phyloP scores from a whole-genome alignment of 306 rosid species.

The Morella rubra region DNA sequence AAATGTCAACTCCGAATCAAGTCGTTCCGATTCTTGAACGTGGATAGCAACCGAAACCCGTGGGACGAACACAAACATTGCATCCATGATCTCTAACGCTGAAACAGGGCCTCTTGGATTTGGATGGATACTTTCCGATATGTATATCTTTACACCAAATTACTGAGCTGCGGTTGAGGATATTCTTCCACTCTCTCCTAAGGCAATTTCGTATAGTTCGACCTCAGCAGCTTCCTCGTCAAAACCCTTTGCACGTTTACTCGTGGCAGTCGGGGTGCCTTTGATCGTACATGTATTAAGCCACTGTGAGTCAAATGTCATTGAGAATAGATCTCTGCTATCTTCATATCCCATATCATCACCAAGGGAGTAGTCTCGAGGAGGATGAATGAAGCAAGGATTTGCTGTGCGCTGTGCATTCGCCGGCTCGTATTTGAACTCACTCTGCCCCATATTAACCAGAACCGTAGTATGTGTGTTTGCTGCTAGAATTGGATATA shows the following conservation, averaged over 20 bases:
- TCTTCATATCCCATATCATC: slow-evolving; percentile 65
- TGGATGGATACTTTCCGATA: neutral
- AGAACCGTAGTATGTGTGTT: slow-evolving; percentile 52
- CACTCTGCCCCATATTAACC: slow-evolving; percentile 82
- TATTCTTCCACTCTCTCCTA: slow-evolving; percentile 38
- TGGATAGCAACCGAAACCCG: neutral
- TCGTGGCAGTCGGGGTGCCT: slow-evolving; percentile 35
- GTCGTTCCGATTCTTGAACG: neutral
- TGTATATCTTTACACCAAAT: slow-evolving; percentile 2
- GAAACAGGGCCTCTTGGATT: neutral
- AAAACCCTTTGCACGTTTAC: slow-evolving; percentile 22
- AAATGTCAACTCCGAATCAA: slow-evolving; percentile 11
- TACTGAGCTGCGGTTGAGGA: slow-evolving; percentile 10
- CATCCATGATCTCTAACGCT: neutral
- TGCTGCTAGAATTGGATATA: slow-evolving; percentile 68
- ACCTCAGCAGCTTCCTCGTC: slow-evolving; percentile 48
- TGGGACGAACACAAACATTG: neutral
- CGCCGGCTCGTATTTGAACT: slow-evolving; percentile 73
- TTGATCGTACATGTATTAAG: slow-evolving; percentile 35
- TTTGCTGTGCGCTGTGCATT: slow-evolving; percentile 84
- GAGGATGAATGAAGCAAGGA: slow-evolving; percentile 77
- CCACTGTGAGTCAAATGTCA: slow-evolving; percentile 87
- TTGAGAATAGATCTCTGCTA: slow-evolving; percentile 88
- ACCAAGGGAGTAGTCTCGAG: slow-evolving; percentile 27
- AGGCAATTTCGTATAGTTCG: slow-evolving; percentile 53